phyloP scores from a whole-genome alignment of 495 filamentous ascomycete species.

The Parmelia sp. region DNA sequence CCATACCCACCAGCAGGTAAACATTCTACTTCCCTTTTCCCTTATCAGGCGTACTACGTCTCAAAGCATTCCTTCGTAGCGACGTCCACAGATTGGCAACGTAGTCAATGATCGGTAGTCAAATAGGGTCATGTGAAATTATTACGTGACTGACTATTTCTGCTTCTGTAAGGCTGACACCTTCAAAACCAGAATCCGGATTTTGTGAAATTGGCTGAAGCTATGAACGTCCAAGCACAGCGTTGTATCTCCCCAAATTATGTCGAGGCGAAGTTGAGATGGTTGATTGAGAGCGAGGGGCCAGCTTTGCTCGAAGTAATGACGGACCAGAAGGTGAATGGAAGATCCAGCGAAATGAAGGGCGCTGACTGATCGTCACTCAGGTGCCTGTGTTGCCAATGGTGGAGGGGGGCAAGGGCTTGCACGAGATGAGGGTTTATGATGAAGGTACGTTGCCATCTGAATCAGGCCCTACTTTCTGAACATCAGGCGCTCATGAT shows the following conservation, averaged over 20 bases:
- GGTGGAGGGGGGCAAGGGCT: conserved; percentile 78
- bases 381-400: conserved; percentile 81
- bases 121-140: too few species aligned
- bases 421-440: conserved; percentile 92
- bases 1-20: conserved; percentile 69
- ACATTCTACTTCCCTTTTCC: too few species aligned
- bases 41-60: too few species aligned
- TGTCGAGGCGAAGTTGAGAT: conserved; percentile 70
- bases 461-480: background rate
- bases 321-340: conserved; percentile 32
- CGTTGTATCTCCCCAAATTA: conserved; percentile 62
- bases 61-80: too few species aligned
- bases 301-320: conserved; percentile 57
- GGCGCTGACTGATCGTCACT: too few species aligned
- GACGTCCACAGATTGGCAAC: too few species aligned
- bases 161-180: too few species aligned
- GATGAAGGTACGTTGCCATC: conserved; percentile 56
- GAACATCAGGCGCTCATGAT: conserved; percentile 3
- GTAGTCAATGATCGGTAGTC: too few species aligned
- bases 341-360: too few species aligned
- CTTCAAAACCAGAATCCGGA: conserved; percentile 19
- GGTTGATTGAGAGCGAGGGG: conserved; percentile 78
- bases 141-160: too few species aligned
- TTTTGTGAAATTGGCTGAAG: conserved; percentile 76
- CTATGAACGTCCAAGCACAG: conserved; percentile 71